Percentiles rank a stretch among this genome's conserved stretches.
Conservation (phyloP, 2,329 filamentous ascomycete species). For the Periconia digitata region DNA sequence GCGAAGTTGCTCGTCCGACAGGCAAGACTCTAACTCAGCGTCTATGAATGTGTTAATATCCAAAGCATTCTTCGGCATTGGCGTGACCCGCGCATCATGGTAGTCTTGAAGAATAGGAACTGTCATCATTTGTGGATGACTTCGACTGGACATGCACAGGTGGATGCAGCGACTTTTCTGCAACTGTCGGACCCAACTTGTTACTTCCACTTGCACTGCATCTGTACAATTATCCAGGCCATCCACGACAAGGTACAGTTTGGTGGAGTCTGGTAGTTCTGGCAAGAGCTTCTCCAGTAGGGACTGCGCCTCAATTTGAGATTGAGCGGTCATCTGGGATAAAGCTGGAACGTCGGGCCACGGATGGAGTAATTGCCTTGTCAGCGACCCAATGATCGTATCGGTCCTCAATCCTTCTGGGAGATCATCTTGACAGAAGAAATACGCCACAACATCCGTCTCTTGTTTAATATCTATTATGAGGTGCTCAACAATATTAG, state of each 20-base stretch:
- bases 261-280: not conserved
- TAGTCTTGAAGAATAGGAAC: too few relatives aligned
- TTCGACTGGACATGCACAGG: too few relatives aligned
- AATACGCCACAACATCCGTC: constrained; percentile 20
- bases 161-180: too few relatives aligned
- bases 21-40: constrained; percentile 24
- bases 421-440: constrained; percentile 30
- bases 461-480: constrained; percentile 5
- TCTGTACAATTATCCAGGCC: not conserved
- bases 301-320: not conserved
- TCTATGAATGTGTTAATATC: constrained; percentile 30
- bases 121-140: too few relatives aligned
- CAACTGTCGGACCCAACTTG: too few relatives aligned
- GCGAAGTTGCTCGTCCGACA: constrained; percentile 14
- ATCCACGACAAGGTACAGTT: not conserved
- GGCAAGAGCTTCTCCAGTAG: too few relatives aligned
- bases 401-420: constrained; percentile 23
- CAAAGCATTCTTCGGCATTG: constrained; percentile 22
- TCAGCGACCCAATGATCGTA: constrained; percentile 26
- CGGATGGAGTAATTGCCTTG: constrained; percentile 44
- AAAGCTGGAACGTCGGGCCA: constrained; percentile 28
- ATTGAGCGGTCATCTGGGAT: constrained; percentile 4
- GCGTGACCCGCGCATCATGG: constrained; percentile 8
- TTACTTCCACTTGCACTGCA: too few relatives aligned
- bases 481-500: constrained; percentile 46